Percentiles rank a stretch among this genome's conserved stretches.
These are phyloP conservation scores for Colletotrichum chlorophyti DNA, from an alignment of 2,329 filamentous ascomycete genomes.

Conservation along the genomic window DNA sequence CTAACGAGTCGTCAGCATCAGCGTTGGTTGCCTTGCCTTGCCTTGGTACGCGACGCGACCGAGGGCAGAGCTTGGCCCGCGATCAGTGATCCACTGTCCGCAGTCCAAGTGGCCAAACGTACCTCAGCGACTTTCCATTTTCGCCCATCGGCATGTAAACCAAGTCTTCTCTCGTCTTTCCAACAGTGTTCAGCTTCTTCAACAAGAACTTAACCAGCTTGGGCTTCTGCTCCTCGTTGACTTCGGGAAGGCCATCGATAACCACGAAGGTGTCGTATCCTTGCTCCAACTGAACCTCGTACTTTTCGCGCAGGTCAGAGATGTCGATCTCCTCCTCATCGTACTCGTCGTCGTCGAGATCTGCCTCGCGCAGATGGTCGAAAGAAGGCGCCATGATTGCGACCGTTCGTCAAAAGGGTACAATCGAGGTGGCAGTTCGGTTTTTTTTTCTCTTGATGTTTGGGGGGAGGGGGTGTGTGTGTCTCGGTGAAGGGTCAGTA, in stretches of 20 bases:
- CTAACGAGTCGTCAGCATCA: conserved; percentile 50
- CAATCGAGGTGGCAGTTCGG: conserved; percentile 13
- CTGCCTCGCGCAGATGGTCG: conserved; percentile 89
- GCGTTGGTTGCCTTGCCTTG: neutral
- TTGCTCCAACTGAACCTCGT: conserved; percentile 94
- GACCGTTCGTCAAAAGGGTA: conserved; percentile 28
- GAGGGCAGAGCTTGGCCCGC: neutral
- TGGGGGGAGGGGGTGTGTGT: conserved; percentile 10
- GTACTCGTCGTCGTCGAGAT: conserved; percentile 83
- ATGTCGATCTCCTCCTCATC: conserved; percentile 96
- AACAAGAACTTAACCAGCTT: conserved; percentile 97
- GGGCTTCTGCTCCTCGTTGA: conserved; percentile 87
- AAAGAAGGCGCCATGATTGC: conserved; percentile 91
- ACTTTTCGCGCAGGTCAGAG: conserved; percentile 91
- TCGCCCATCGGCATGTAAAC: conserved; percentile 95
- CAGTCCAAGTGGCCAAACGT: conserved; percentile 48
- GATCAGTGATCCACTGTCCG: too few relatives aligned
- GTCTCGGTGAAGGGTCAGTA: conserved; percentile 26
- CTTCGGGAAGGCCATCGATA: conserved; percentile 89
- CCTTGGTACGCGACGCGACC: too few relatives aligned
- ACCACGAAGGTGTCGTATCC: conserved; percentile 97
- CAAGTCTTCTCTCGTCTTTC: conserved; percentile 83
- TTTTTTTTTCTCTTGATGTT: conserved; percentile 1
- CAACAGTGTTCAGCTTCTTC: conserved; percentile 88
- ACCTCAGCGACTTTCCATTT: conserved; percentile 86